Evolutionary conservation across 129 eudicot genomes (phyloP), one percentile per base, ranked within the genome.

Genomic region (Lactuca sativa): DNA sequence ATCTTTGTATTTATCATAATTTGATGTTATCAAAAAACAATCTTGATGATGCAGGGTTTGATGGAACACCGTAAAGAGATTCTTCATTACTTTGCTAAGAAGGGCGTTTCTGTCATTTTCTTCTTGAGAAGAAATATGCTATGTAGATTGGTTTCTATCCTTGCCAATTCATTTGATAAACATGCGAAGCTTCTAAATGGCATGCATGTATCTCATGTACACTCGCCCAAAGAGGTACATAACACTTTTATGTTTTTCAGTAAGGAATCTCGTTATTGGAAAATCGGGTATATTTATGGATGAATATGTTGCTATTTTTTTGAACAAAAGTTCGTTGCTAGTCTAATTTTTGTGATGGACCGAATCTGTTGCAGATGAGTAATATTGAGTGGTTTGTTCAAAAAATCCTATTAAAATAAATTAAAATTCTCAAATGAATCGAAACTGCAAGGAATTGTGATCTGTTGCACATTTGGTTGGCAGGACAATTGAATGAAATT

Each of bases 61-160:
- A 74, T 85, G 85, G 83, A 82, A 56, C 69, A 89, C 78, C 96
- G 85, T 16, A 70, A 81, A 57, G 96, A 84, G 54, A 86, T 92
- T 57, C 69, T 47, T 0, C 85, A 86, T 55, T 89, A 92, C 79
- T 84, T 92, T 41, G 80, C 74, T 31, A 77, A 71, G 18, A 84
- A 70, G 62, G 92, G 88, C n/a, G 95, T 92, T 67, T 84, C 86
- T 0, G 84, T 74, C 8, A 82, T 92, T 62, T 81, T 89, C 77
- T 90, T 92, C 66, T 78, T 92, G 40, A 80, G 98, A 67, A 82
- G 90, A 73, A 92, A 92, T 80, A 81, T 82, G 72, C 49, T 92
- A 57, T 90, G 96, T 4, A 81, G 98, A 33, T 79, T 92, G 98
- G 92, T 92, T 74, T 92, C 98, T 12, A 69, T 89, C 62, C 88